Conservation (phyloP, 169 alveolate species). For the Plasmodium relictum region DNA sequence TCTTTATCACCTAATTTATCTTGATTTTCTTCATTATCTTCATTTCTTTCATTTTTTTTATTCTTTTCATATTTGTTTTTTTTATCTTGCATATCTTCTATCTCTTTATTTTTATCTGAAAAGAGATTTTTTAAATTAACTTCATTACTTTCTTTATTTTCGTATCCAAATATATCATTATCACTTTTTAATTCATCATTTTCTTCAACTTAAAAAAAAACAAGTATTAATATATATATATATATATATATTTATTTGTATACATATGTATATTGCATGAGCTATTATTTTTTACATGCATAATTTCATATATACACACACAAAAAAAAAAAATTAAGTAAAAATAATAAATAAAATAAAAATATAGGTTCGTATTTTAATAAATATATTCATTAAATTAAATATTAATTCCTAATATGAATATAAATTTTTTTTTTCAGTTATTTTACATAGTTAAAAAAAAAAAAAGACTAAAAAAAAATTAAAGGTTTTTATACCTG, state of each 20-base stretch:
- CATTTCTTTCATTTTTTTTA: background rate
- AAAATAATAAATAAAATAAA: no score
- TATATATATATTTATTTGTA: background rate
- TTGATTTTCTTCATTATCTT: background rate
- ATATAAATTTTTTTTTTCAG: background rate
- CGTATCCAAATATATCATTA: background rate
- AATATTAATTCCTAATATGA: no score
- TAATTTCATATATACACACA: background rate
- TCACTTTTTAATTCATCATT: slow-evolving; percentile 2
- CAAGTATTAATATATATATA: slow-evolving; percentile 3
- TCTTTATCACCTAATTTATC: background rate
- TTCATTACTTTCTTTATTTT: background rate
- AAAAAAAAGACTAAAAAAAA: no score
- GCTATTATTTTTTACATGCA: background rate
- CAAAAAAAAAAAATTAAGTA: no score
- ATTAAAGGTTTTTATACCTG: no score
- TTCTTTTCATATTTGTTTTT: background rate
- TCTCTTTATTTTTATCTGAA: background rate
- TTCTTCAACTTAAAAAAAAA: slow-evolving; percentile 1
- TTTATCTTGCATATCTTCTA: background rate
- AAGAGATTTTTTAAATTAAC: background rate
- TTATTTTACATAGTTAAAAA: no score
- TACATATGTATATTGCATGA: background rate
- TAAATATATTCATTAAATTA: no score
- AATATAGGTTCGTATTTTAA: no score